Base-by-base conservation (phyloP, 2,329 filamentous ascomycete species). In the Ceratocystis lukuohia region DNA sequence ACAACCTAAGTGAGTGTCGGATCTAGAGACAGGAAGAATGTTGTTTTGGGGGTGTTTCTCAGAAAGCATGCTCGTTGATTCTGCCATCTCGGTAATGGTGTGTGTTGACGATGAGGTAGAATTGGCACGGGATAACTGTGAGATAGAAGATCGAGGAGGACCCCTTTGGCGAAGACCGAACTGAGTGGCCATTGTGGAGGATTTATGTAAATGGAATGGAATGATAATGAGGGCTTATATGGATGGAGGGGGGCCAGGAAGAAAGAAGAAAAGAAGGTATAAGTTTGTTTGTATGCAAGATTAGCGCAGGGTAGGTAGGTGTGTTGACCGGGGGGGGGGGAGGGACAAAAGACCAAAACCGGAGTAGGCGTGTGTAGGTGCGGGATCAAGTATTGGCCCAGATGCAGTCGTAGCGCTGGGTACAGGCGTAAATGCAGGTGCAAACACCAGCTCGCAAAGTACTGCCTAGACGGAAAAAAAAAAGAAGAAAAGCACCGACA, bases 341-440 rank as follows among this genome's bases (percentile, higher is more conserved):
- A 41, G 37, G 37, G 37, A 59, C 7, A 59, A 59, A 20, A 30
- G 56, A 59, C 25, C 17, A 59, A 33, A 59, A 4, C 56, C 56
- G 56, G 56, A 59, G 56, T 59, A 59, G 30, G 56, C 56, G 53
- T 57, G 56, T 30, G 56, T 59, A 59, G 56, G 28, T 59, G 56
- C 30, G 56, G 56, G 56, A 10, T 59, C 28, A 37, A 17, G 56
- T 37, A 3, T 30, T 59, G 56, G 56, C 56, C 56, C 56, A n/a
- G 56, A 33, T 59, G 30, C 8, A 30, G 56, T 59, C 28, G 56
- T 33, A 59, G 56, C 56, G 56, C 22, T 33, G 28, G 56, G 56
- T 33, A 33, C 56, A 59, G 22, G 56, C 56, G 56, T 33, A 59
- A 59, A 59, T 59, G 56, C 15, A 20, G 25, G 56, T 37, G 56